phyloP scores from a whole-genome alignment of 2,329 filamentous ascomycete genomes.

The Hansfordia pulvinata region DNA sequence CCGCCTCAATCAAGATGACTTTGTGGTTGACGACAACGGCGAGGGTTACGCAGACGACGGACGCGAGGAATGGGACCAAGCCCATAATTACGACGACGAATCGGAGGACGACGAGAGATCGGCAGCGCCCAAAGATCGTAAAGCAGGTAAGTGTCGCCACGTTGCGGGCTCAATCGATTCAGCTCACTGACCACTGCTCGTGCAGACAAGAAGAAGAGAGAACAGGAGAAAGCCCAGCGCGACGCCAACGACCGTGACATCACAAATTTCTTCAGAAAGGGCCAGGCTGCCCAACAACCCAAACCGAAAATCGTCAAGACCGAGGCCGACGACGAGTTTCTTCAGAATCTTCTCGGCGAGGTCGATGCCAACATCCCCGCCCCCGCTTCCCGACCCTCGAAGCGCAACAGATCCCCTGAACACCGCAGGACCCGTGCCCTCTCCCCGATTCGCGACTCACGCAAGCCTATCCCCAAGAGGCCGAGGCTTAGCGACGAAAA shows the following conservation, averaged over 20 bases:
- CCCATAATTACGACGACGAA: slow-evolving; percentile 47
- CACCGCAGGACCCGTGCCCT: slow-evolving; percentile 68
- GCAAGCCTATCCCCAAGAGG: slow-evolving; percentile 40
- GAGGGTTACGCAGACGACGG: slow-evolving; percentile 95
- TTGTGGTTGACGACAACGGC: slow-evolving; percentile 96
- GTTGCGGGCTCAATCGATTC: slow-evolving; percentile 3
- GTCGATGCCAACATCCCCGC: slow-evolving; percentile 62
- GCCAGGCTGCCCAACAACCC: slow-evolving; percentile 47
- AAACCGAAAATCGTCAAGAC: slow-evolving; percentile 77
- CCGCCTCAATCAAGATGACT: slow-evolving; percentile 86
- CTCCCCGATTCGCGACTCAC: slow-evolving; percentile 54
- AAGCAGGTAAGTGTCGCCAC: slow-evolving; percentile 28
- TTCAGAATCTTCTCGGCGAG: slow-evolving; percentile 72
- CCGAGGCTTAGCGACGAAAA: slow-evolving; percentile 37
- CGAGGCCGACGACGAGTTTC: slow-evolving; percentile 79
- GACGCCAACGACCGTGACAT: slow-evolving; percentile 87
- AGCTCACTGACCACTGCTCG: background rate
- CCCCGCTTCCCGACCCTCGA: slow-evolving; percentile 41
- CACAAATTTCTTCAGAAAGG: slow-evolving; percentile 85
- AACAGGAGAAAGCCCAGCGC: slow-evolving; percentile 73
- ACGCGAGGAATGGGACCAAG: slow-evolving; percentile 82
- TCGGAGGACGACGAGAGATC: slow-evolving; percentile 58
- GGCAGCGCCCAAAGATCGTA: slow-evolving; percentile 31
- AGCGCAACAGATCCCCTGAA: slow-evolving; percentile 56
- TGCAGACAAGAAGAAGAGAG: slow-evolving; percentile 70